These are phyloP conservation scores for Talaromyces verruculosus DNA, from an alignment of 2,329 filamentous ascomycete genomes.

Conservation along the genomic window DNA sequence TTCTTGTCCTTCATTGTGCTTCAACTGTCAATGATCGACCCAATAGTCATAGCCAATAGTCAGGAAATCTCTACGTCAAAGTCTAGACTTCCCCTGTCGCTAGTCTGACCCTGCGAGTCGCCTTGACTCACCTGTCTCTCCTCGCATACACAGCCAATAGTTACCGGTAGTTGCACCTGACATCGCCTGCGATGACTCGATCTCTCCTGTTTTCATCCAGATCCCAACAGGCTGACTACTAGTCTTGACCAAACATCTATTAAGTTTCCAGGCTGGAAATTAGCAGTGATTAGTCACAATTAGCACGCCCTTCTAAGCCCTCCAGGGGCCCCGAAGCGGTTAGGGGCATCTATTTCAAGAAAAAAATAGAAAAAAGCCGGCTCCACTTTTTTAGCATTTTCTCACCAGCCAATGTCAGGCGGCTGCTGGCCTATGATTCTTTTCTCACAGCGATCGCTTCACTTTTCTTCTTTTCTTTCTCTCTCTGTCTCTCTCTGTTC, in stretches of 20 bases:
- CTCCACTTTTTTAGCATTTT: slow-evolving; percentile 18
- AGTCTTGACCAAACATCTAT: background rate
- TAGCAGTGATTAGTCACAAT: background rate
- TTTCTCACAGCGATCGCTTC: slow-evolving; percentile 6
- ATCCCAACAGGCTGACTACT: background rate
- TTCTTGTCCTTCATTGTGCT: background rate
- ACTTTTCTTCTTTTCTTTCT: background rate
- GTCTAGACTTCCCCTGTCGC: background rate
- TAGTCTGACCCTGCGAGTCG: background rate
- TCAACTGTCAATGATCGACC: background rate
- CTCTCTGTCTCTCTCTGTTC: background rate
- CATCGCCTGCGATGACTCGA: background rate
- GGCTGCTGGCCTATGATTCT: slow-evolving; percentile 7
- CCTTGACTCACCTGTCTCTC: background rate
- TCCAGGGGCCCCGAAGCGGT: background rate
- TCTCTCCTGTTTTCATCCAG: background rate
- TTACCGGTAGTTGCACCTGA: background rate
- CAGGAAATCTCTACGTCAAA: background rate
- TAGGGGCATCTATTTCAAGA: slow-evolving; percentile 11
- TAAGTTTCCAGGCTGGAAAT: background rate
- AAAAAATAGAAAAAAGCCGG: slow-evolving; percentile 8
- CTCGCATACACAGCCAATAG: slow-evolving; percentile 7
- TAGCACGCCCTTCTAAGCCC: background rate
- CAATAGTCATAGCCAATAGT: background rate
- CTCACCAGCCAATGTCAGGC: slow-evolving; percentile 1